These are phyloP conservation scores for Lachancea thermotolerans DNA, from an alignment of 805 yeast species.

Conservation along the genomic window DNA sequence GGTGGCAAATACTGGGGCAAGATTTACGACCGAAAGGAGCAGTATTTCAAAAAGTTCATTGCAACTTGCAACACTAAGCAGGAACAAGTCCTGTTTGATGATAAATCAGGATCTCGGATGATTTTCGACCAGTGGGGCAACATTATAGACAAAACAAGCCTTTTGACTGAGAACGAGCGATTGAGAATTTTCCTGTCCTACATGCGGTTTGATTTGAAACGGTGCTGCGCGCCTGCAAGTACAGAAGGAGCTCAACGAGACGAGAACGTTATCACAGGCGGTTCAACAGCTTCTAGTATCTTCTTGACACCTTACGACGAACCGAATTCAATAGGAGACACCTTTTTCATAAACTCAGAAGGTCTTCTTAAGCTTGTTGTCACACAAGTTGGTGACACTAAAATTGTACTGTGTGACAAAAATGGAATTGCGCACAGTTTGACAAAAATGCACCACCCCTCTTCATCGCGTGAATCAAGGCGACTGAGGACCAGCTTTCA, in stretches of 20 bases:
- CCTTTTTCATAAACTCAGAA: conserved; percentile 46
- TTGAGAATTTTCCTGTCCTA: conserved; percentile 25
- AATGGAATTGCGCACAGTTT: conserved; percentile 73
- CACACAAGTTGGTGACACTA: conserved; percentile 91
- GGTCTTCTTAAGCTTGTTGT: conserved; percentile 63
- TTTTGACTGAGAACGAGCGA: conserved; percentile 29
- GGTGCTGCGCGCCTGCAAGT: conserved; percentile 22
- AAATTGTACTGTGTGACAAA: conserved; percentile 77
- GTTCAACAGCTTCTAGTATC: conserved; percentile 70
- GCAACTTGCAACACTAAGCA: conserved; percentile 30
- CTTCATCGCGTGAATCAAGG: conserved; percentile 67
- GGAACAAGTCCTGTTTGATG: conserved; percentile 27
- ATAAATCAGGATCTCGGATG: conserved; percentile 27
- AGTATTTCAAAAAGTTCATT: conserved; percentile 31
- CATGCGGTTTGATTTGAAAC: conserved; percentile 26
- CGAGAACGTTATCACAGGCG: conserved; percentile 36
- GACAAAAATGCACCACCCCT: conserved; percentile 81
- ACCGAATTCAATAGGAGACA: conserved; percentile 20
- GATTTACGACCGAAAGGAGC: conserved; percentile 46
- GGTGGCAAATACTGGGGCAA: conserved; percentile 84
- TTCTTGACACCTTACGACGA: conserved; percentile 35
- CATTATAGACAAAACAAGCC: conserved; percentile 30
- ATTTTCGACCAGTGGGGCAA: conserved; percentile 33
- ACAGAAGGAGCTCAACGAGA: conserved; percentile 17
- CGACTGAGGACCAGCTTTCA: conserved; percentile 62